phyloP scores from a whole-genome alignment of 495 filamentous ascomycete species.

The Gamarada debralockiae region DNA sequence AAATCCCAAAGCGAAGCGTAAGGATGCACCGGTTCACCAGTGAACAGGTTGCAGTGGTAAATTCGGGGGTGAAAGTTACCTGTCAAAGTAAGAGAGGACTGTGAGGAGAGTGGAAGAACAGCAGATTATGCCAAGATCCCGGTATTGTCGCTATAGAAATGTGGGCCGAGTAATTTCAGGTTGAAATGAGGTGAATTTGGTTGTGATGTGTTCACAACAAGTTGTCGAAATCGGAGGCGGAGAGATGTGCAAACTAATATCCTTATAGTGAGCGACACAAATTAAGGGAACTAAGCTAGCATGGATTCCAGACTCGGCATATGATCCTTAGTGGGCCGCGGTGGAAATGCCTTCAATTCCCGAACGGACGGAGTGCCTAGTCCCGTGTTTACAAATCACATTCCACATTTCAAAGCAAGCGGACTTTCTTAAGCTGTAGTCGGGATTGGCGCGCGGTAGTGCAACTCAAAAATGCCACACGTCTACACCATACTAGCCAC shows the following conservation, averaged over 20 bases:
- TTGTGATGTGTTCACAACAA: neutral
- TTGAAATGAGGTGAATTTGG: neutral
- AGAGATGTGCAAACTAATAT: too few relatives aligned
- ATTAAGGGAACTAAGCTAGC: neutral
- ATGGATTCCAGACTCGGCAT: neutral
- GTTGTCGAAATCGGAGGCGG: neutral
- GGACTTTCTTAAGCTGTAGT: too few relatives aligned
- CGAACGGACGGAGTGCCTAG: too few relatives aligned
- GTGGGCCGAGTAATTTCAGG: neutral
- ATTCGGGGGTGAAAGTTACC: neutral
- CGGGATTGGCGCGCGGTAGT: too few relatives aligned
- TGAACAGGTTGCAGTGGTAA: neutral
- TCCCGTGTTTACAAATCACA: too few relatives aligned
- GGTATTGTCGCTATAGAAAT: neutral
- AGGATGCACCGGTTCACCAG: neutral
- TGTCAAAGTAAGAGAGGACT: neutral
- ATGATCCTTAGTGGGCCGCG: too few relatives aligned
- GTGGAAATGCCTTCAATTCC: neutral
- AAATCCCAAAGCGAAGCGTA: neutral
- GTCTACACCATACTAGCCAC: too few relatives aligned
- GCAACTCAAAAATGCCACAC: too few relatives aligned
- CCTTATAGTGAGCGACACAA: neutral
- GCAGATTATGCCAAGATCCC: neutral
- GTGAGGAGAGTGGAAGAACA: neutral
- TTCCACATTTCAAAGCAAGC: too few relatives aligned